phyloP scores from a whole-genome alignment of 192 early-diverging fungal species.

The Umbelopsis vinacea region DNA sequence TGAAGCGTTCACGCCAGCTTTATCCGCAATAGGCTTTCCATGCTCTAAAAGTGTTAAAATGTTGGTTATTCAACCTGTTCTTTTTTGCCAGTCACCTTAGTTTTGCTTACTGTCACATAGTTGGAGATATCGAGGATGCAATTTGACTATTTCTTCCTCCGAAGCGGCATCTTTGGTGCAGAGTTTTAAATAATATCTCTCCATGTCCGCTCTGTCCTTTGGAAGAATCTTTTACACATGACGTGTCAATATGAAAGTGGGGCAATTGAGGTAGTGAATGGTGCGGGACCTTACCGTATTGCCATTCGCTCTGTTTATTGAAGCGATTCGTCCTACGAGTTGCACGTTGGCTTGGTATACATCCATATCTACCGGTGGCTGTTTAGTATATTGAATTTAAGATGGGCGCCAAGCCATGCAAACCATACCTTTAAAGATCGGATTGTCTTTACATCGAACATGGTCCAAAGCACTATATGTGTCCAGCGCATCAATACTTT shows the following conservation, averaged over 20 bases:
- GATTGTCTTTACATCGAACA: constrained; percentile 51
- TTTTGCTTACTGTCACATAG: constrained; percentile 50
- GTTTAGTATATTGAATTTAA: neutral
- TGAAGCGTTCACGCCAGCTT: neutral
- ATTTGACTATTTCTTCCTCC: constrained; percentile 36
- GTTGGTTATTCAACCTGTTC: neutral
- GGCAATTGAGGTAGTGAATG: neutral
- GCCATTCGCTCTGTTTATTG: constrained; percentile 50
- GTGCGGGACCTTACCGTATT: constrained; percentile 45
- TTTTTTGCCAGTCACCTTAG: neutral
- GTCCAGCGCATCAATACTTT: constrained; percentile 49
- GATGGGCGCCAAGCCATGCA: neutral
- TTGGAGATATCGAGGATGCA: constrained; percentile 54
- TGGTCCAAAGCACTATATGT: constrained; percentile 38
- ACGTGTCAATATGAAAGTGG: neutral
- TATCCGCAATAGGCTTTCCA: constrained; percentile 28
- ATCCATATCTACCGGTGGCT: constrained; percentile 33
- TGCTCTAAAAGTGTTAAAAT: constrained; percentile 22
- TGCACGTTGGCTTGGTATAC: constrained; percentile 26
- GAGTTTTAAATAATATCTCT: constrained; percentile 53
- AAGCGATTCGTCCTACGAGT: constrained; percentile 49
- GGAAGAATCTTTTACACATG: constrained; percentile 37
- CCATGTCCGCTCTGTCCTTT: constrained; percentile 48
- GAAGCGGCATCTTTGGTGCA: constrained; percentile 43
- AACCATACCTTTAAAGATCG: constrained; percentile 41